Base-by-base conservation (phyloP, 2,329 filamentous ascomycete species). In the Botrytis deweyae region DNA sequence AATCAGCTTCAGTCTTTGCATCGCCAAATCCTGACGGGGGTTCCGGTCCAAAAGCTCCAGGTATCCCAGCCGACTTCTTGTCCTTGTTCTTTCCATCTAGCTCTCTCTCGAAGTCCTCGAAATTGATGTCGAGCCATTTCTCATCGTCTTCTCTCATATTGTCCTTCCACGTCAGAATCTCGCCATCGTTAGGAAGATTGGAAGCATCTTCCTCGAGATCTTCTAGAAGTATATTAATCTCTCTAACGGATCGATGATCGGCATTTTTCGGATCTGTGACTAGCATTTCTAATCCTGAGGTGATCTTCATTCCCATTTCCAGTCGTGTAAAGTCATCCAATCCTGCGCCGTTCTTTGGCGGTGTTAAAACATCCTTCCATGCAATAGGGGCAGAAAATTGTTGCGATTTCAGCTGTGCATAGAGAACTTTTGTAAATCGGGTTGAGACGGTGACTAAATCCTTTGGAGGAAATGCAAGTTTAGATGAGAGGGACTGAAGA, bases 221-320 rank as follows among this genome's bases (percentile, higher is more conserved):
- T 71, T 90, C 90, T 0, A 98, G 85, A 0, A 97, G 80, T 20
- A 97, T 85, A 40, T 89, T 88, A 52, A 97, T 89, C 82, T 97
- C 94, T 52, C 93, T 87, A 7, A 93, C 91, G 0, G 88, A 82
- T 14, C 90, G 87, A 77, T 88, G 92, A 76, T 93, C 90, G 76
- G 88, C 89, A 74, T 91, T 90, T 58, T 91, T 87, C 1, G 90
- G 87, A 77, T 92, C 89, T 16, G 85, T 84, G 0, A 94, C 84
- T 67, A 98, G 86, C 87, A 98, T 96, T 82, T 99, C 95, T 79
- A 97, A 94, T 0, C 95, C 96, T 78, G 92, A 94, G 0, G 93
- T 88, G 16, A 98, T 83, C 81, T 98, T 98, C 91, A 98, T 95
- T 18, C 95, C 95, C 59, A 92, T 84, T 73, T 95, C 92, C n/a